These are phyloP conservation scores for Aureobasidium mangrovei DNA, from an alignment of 2,329 filamentous ascomycete genomes.

Conservation along the genomic window DNA sequence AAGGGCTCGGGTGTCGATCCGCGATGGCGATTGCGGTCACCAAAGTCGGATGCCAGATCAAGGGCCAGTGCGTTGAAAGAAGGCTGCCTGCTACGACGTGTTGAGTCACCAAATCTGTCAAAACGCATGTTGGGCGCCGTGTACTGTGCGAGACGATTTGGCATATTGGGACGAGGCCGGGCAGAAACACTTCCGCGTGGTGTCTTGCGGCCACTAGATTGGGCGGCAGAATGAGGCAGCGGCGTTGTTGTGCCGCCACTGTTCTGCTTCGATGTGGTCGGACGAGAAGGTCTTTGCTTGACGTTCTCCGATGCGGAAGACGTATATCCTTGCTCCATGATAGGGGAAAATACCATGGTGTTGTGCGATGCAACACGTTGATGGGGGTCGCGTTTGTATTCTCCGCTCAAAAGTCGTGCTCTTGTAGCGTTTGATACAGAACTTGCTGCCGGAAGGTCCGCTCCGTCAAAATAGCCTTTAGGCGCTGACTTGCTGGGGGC, in stretches of 20 bases:
- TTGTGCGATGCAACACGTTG: slow-evolving; percentile 68
- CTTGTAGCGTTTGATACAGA: slow-evolving; percentile 6
- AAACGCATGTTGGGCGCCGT: slow-evolving; percentile 50
- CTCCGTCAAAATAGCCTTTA: slow-evolving; percentile 8
- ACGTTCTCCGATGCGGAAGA: slow-evolving; percentile 12
- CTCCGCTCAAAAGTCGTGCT: slow-evolving; percentile 9
- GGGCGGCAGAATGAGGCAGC: slow-evolving; percentile 18
- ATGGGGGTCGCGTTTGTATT: slow-evolving; percentile 37
- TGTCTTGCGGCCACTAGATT: slow-evolving; percentile 6
- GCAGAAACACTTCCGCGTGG: slow-evolving; percentile 16
- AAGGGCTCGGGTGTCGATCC: slow-evolving; percentile 43
- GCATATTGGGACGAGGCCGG: slow-evolving; percentile 50
- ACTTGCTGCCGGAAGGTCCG: not conserved
- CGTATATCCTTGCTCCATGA: slow-evolving; percentile 30
- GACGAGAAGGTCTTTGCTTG: slow-evolving; percentile 14
- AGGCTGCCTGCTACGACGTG: slow-evolving; percentile 36
- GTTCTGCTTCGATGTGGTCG: slow-evolving; percentile 21
- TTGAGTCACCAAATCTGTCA: slow-evolving; percentile 11
- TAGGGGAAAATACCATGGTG: slow-evolving; percentile 76
- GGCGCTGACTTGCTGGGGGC: not conserved
- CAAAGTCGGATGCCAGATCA: slow-evolving; percentile 65
- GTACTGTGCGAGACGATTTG: slow-evolving; percentile 44
- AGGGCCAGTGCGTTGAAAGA: slow-evolving; percentile 55
- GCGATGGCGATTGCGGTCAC: slow-evolving; percentile 39
- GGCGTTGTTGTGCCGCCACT: slow-evolving; percentile 33